Evolutionary conservation across 2,329 filamentous ascomycete species (phyloP), one percentile per base, ranked within the genome.

Genomic region (Cladosporium phlei): DNA sequence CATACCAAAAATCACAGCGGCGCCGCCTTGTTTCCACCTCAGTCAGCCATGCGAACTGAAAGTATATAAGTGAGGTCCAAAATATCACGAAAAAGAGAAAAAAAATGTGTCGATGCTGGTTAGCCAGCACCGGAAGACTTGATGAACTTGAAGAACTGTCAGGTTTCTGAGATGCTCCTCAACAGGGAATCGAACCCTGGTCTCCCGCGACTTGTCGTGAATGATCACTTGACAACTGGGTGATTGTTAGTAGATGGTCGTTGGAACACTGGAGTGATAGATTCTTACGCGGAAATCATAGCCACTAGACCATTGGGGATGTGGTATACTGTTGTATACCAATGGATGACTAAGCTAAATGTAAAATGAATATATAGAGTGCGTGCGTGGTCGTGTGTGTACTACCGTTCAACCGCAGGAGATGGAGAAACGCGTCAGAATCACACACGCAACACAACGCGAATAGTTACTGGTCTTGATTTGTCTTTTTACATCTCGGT

Each of bases 171-270:
- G 30, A 25, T 43, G 34, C 39, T 43, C 39, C 39, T 30, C 39
- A 43, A 43, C 39, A 43, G 39, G 39, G 39, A 44, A 44, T 44
- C 40, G 40, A 44, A 44, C 40, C 40, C 40, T 44, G 39, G 39
- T 43, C 39, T 43, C 39, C 39, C 39, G 39, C 39, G 39, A 22
- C 39, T 43, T 34, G 39, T 44, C 40, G 22, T 30, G 30, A 11
- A n/a, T 14, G 27, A 33, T 38, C 21, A 38, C 35, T n/a, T n/a
- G n/a, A n/a, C n/a, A n/a, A n/a, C n/a, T n/a, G n/a, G n/a, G n/a
- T n/a, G n/a, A n/a, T n/a, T n/a, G n/a, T n/a, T n/a, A n/a, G n/a
- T n/a, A n/a, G n/a, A n/a, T n/a, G n/a, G n/a, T n/a, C n/a, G n/a
- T n/a, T n/a, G n/a, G n/a, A n/a, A n/a, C n/a, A n/a, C n/a, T n/a